These are phyloP conservation scores for Vanrija pseudolonga DNA, from an alignment of 1,284 basidiomycete genomes.

Conservation along the genomic window DNA sequence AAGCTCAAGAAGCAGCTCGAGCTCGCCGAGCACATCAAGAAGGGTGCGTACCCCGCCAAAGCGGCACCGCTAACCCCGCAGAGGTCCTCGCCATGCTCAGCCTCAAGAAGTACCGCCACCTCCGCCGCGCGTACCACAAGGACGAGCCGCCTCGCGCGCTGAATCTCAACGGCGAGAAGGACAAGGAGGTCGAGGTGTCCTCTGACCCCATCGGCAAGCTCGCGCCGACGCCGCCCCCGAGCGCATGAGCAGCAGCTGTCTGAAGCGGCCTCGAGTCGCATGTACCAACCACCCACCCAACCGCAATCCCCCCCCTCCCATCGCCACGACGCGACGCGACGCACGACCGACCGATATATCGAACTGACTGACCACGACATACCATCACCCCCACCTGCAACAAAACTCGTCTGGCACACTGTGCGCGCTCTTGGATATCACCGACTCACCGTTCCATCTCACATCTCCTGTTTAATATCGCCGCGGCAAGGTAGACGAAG, in stretches of 20 bases:
- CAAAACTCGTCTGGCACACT: too few relatives aligned
- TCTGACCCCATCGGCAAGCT: too few relatives aligned
- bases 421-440: too few relatives aligned
- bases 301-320: not conserved
- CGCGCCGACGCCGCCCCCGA: too few relatives aligned
- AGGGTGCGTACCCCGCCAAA: conserved; percentile 56
- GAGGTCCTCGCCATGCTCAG: conserved; percentile 83
- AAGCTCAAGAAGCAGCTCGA: conserved; percentile 75
- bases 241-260: not conserved
- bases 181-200: too few relatives aligned
- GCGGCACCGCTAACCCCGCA: conserved; percentile 38
- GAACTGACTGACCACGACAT: not conserved
- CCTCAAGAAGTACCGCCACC: conserved; percentile 77
- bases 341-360: not conserved
- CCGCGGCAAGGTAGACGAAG: too few relatives aligned
- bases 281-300: not conserved
- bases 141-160: conserved; percentile 29
- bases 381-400: too few relatives aligned
- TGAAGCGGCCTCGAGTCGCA: not conserved
- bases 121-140: conserved; percentile 65
- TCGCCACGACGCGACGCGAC: not conserved
- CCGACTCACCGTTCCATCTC: too few relatives aligned
- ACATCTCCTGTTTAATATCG: too few relatives aligned
- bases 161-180: not conserved
- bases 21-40: conserved; percentile 81